Percentiles rank a stretch among this genome's conserved stretches.
These are phyloP conservation scores for Tetracladium setigerum DNA, from an alignment of 495 filamentous ascomycete genomes.

Conservation along the genomic window DNA sequence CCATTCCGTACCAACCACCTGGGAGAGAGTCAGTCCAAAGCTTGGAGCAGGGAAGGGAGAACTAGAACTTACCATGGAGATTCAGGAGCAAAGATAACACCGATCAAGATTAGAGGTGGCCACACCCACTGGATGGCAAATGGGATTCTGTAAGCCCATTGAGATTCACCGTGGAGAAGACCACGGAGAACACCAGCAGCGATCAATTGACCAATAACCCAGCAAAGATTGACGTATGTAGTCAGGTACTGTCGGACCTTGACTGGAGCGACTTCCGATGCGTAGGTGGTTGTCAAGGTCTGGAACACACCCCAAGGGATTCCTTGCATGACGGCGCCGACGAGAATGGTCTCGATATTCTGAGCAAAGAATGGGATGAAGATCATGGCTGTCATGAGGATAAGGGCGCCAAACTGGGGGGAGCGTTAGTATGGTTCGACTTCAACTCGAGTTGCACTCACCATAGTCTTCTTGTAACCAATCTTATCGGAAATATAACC, in stretches of 20 bases:
- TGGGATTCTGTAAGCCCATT: constrained; percentile 48
- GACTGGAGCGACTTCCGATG: constrained; percentile 59
- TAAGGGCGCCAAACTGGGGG: constrained; percentile 57
- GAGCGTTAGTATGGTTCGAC: constrained; percentile 63
- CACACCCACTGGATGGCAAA: constrained; percentile 49
- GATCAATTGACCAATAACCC: constrained; percentile 51
- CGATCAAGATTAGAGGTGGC: constrained; percentile 36
- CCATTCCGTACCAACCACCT: constrained; percentile 48
- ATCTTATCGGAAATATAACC: constrained; percentile 58
- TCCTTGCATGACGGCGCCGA: constrained; percentile 60
- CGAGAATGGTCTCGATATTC: constrained; percentile 50
- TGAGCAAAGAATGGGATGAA: constrained; percentile 56
- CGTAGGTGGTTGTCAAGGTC: constrained; percentile 63
- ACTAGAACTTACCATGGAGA: constrained; percentile 34
- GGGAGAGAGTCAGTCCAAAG: background rate
- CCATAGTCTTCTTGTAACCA: constrained; percentile 42
- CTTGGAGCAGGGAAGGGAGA: background rate
- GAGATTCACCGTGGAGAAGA: constrained; percentile 23
- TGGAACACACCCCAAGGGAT: constrained; percentile 62
- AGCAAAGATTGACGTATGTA: constrained; percentile 62
- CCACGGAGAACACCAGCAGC: constrained; percentile 47
- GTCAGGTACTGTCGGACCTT: constrained; percentile 55
- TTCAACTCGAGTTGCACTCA: no score
- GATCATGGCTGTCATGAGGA: constrained; percentile 39
- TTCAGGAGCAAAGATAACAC: constrained; percentile 34